Conservation (phyloP, 345 rosid species). For the Lenwebbia sp. region DNA sequence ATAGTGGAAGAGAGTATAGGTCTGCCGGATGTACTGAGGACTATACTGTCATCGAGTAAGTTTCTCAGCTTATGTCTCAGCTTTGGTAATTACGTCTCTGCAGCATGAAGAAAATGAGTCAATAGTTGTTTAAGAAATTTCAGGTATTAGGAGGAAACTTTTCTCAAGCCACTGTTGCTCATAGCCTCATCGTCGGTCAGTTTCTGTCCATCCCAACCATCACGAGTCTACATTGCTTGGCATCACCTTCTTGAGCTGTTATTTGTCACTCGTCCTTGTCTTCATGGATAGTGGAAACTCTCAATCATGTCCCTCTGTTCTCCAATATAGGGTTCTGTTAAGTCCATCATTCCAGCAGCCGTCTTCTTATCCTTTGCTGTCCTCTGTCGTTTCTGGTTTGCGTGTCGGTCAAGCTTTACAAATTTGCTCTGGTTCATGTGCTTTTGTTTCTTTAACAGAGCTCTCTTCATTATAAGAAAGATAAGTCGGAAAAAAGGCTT, state of each 20-base stretch:
- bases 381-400: neutral
- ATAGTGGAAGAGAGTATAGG: constrained; percentile 70
- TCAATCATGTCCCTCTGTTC: neutral
- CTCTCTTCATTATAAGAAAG: neutral
- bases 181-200: too few relatives aligned
- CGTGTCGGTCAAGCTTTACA: neutral
- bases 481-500: neutral
- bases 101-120: neutral
- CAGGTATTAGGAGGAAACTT: neutral
- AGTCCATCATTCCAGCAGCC: neutral
- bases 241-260: neutral
- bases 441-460: neutral
- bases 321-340: neutral
- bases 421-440: neutral
- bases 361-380: neutral
- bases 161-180: neutral
- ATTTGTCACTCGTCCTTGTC: neutral
- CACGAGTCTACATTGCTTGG: neutral
- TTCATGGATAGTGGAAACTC: neutral
- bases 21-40: constrained; percentile 89
- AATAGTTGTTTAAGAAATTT: neutral
- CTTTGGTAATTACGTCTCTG: neutral
- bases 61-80: too few relatives aligned
- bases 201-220: too few relatives aligned
- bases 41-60: constrained; percentile 66